These are phyloP conservation scores for Polyporus tsugae DNA, from an alignment of 1,284 basidiomycete species.

Conservation along the genomic window DNA sequence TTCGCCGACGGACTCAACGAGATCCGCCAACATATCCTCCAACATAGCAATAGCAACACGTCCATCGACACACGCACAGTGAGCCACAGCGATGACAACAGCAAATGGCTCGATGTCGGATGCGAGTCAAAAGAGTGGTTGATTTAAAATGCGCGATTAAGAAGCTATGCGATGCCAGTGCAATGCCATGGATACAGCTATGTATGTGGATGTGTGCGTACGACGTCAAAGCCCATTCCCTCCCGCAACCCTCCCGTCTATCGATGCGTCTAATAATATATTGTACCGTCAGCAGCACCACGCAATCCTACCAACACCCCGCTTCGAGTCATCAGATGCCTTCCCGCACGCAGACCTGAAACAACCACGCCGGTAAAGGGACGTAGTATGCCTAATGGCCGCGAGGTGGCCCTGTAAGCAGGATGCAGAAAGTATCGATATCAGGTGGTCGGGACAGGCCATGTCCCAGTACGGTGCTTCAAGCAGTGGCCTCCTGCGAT, in stretches of 20 bases:
- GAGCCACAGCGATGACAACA: too few relatives aligned
- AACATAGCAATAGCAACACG: too few relatives aligned
- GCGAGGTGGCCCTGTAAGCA: neutral
- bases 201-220: conserved; percentile 8
- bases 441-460: too few relatives aligned
- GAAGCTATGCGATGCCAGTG: conserved; percentile 13
- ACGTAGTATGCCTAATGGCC: neutral
- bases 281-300: neutral
- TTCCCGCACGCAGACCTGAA: neutral
- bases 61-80: too few relatives aligned
- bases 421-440: too few relatives aligned
- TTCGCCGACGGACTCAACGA: too few relatives aligned
- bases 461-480: too few relatives aligned
- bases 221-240: neutral
- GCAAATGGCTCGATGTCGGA: neutral
- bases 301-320: neutral
- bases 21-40: too few relatives aligned
- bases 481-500: neutral
- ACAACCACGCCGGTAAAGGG: neutral
- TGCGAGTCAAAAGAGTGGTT: neutral
- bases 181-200: conserved; percentile 17
- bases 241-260: too few relatives aligned
- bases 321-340: neutral
- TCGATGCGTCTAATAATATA: neutral
- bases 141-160: neutral